Evolutionary conservation across 225 moss, liverwort and hornwort species (phyloP), one percentile per base, ranked within the genome.

Genomic region (Physcomitrellopsis africana): DNA sequence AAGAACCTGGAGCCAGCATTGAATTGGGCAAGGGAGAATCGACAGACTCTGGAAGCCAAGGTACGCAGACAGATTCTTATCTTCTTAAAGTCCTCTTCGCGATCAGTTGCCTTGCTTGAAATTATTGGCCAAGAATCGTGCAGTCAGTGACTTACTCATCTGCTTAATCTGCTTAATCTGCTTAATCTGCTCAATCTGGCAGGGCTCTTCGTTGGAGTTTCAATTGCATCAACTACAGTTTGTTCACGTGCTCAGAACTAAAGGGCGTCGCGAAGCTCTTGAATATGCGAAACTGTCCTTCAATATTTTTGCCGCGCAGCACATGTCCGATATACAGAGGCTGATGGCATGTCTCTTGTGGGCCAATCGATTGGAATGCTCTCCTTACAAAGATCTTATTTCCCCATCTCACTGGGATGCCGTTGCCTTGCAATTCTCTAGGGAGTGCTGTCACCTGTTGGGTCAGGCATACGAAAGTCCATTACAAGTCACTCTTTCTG

Each of bases 131-230:
- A 51, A 43, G 60, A 22, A 8, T 22, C 14, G 46, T 57, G 32
- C 14, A 69, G 44, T 43, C 17, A 14, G 11, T 51, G 65, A 45
- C 14, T 59, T 43, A 45, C 52, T 12, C 16, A n/a, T 55, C 56
- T 78, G 32, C 32, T 37, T 37, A 69, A 20, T 63, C n/a, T n/a
- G n/a, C n/a, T n/a, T n/a, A n/a, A n/a, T n/a, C n/a, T n/a, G n/a
- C n/a, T n/a, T n/a, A n/a, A n/a, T 55, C 56, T 78, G 32, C 32
- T 37, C 3, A 69, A 20, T 63, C 63, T 14, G 61, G 81, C 81
- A 89, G 81, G 94, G 97, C 10, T 99, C 94, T 27, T 83, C 93
- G 14, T 69, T 99, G 80, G 97, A 94, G 76, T 99, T 99, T 73
- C 91, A 37, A 37, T 76, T 91, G 59, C 91, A 91, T 70, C 91